Evolutionary conservation across 495 filamentous ascomycete species (phyloP), one percentile per base, ranked within the genome.

Genomic region (Trichoderma orchidacearum): DNA sequence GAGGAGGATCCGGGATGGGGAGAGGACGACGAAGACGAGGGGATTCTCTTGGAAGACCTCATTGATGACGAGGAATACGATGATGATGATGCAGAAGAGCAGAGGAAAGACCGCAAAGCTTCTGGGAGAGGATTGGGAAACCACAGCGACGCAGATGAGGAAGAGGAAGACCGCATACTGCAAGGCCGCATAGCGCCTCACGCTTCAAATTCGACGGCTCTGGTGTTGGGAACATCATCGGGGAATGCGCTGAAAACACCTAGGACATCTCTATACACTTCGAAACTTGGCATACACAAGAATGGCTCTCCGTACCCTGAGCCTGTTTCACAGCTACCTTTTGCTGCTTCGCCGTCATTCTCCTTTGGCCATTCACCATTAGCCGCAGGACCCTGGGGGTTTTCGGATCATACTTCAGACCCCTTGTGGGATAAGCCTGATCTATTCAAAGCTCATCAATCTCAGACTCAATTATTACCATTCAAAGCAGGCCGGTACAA

Each of bases 1-100:
- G 52, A 51, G 27, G 60, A 29, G 18, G 53, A 56, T 36, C 60
- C 51, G 52, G 45, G 58, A 30, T 56, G 41, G 3, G 63, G 48
- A 54, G 56, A 54, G 15, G 55, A 41, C 2, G 55, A 62, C 17
- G 67, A 68, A 51, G 62, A 70, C 31, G 63, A 69, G 45, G 55
- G 58, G 18, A 61, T 65, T 53, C 12, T 61, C 12, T 29, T 54
- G 28, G 56, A 54, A 17, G 62, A 66, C 5, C 57, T 60, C 5
- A 13, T 27, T 28, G 55, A 56, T 25, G 35, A 56, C 55, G 38
- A 25, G 18, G 38, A 48, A 25, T 48, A 23, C 38, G 5, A 12
- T 9, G 38, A 48, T 17, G 15, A 38, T 0, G 18, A 48, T 3
- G 12, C 38, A n/a, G 13, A 8, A 48, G 38, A 48, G 18, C 5